Evolutionary conservation across 2,329 filamentous ascomycete genomes (phyloP).

Genomic region (Thermothelomyces thermophilus): DNA sequence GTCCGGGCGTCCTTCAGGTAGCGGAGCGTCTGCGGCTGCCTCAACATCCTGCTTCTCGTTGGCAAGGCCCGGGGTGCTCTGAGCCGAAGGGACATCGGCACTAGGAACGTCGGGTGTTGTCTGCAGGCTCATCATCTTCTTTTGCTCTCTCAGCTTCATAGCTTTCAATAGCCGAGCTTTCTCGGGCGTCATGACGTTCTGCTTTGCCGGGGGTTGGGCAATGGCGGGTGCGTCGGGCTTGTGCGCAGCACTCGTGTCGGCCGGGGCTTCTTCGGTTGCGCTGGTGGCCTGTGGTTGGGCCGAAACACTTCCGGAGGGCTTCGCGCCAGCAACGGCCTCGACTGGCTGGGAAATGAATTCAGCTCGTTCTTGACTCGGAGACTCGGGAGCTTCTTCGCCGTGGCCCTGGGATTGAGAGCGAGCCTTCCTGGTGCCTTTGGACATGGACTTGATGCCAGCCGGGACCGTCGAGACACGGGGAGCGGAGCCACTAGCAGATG

Average conservation of each 20-base stretch:
- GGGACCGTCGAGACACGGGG: constrained; percentile 72
- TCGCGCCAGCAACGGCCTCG: constrained; percentile 30
- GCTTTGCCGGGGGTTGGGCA: constrained; percentile 38
- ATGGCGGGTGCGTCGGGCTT: constrained; percentile 32
- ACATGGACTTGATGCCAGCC: constrained; percentile 66
- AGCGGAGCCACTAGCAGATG: constrained; percentile 50
- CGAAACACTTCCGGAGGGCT: constrained; percentile 24
- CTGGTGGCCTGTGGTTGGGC: constrained; percentile 32
- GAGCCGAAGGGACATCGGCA: constrained; percentile 25
- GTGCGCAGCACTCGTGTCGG: constrained; percentile 40
- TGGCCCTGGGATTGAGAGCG: constrained; percentile 33
- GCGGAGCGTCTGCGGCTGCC: constrained; percentile 22
- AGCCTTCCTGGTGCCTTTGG: constrained; percentile 50
- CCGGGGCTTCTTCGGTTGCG: constrained; percentile 33
- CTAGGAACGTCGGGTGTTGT: constrained; percentile 25
- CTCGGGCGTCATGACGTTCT: constrained; percentile 67
- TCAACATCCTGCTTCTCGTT: constrained; percentile 35
- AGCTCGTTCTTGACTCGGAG: constrained; percentile 33
- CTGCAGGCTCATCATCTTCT: constrained; percentile 43
- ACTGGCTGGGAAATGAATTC: constrained; percentile 34
- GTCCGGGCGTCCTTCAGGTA: constrained; percentile 24
- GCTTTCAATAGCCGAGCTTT: constrained; percentile 93
- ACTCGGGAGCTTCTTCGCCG: constrained; percentile 27
- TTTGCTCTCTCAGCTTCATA: constrained; percentile 80
- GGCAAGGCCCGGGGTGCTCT: constrained; percentile 17